Evolutionary conservation across 306 rosid species (phyloP).

Genomic region (Glycine tomentella): DNA sequence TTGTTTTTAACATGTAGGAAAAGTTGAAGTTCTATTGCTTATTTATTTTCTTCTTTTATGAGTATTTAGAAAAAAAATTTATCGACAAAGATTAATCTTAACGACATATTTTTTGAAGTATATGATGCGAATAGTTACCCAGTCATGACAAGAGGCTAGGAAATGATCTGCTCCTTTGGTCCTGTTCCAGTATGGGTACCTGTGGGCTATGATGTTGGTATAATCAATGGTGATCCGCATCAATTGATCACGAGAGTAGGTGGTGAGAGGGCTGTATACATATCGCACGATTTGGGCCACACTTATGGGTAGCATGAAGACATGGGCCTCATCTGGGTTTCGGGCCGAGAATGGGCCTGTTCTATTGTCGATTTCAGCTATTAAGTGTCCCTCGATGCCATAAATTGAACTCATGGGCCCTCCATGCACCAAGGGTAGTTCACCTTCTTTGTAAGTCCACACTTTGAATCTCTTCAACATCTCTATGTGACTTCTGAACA

Average conservation of each 20-base stretch:
- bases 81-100: no score
- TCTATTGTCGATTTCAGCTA: slow-evolving; percentile 60
- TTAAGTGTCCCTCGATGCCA: slow-evolving; percentile 73
- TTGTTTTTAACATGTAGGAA: no score
- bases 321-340: slow-evolving; percentile 74
- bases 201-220: slow-evolving; percentile 51
- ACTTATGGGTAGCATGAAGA: slow-evolving; percentile 66
- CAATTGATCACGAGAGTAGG: slow-evolving; percentile 56
- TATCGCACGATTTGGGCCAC: slow-evolving; percentile 54
- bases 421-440: slow-evolving; percentile 62
- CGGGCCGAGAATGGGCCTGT: slow-evolving; percentile 61
- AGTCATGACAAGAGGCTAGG: slow-evolving; percentile 78
- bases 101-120: neutral
- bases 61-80: no score
- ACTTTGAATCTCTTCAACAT: slow-evolving; percentile 79
- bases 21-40: no score
- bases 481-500: slow-evolving; percentile 73
- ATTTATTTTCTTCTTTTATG: no score
- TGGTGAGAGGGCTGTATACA: slow-evolving; percentile 57
- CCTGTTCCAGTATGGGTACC: slow-evolving; percentile 72
- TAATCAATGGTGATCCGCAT: slow-evolving; percentile 60
- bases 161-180: slow-evolving; percentile 79
- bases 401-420: slow-evolving; percentile 72
- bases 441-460: slow-evolving; percentile 86
- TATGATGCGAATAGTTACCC: slow-evolving; percentile 54